Base-by-base conservation (phyloP, 805 yeast genomes). In the Dipodascopsis uninucleata region DNA sequence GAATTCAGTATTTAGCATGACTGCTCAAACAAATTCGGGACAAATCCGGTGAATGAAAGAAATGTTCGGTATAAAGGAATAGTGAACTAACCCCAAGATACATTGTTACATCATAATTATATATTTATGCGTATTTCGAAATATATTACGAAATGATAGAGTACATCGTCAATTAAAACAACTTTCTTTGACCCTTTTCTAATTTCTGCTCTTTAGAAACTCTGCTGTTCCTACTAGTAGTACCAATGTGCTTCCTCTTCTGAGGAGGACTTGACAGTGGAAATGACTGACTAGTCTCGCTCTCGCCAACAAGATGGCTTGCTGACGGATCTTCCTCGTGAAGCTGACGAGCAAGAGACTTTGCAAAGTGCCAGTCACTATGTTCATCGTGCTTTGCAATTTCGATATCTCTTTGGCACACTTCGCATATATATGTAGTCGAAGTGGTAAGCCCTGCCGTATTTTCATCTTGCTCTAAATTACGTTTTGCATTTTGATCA, bases 311-410 rank as follows among this genome's bases (percentile, higher is more conserved):
- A n/a, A n/a, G n/a, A n/a, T n/a, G n/a, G n/a, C n/a, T n/a, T n/a
- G n/a, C n/a, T n/a, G n/a, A n/a, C n/a, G n/a, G 4, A 3, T 39
- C 50, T 18, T 36, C 41, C n/a, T 35, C 33, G 16, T 35, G 43
- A 21, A 45, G 16, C 21, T 44, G 38, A n/a, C 39, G 22, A n/a
- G 39, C 33, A 14, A 69, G 50, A 7, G 55, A 52, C 37, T 47
- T 48, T 4, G 74, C 74, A 41, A 60, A 59, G 34, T 69, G 74
- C 68, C 70, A 69, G 41, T 69, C 74, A 8, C 41, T 43, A 43
- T 69, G 74, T 39, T 69, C 71, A 5, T 43, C 55, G 17, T 47
- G 38, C 3, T 57, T 49, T 1, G 34, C 46, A 1, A 31, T 8
- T 0, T 43, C 28, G n/a, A 67, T 43, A 2, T 23, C 14, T 18